Evolutionary conservation across 495 filamentous ascomycete species (phyloP).

Genomic region (Filosporella fistucella): DNA sequence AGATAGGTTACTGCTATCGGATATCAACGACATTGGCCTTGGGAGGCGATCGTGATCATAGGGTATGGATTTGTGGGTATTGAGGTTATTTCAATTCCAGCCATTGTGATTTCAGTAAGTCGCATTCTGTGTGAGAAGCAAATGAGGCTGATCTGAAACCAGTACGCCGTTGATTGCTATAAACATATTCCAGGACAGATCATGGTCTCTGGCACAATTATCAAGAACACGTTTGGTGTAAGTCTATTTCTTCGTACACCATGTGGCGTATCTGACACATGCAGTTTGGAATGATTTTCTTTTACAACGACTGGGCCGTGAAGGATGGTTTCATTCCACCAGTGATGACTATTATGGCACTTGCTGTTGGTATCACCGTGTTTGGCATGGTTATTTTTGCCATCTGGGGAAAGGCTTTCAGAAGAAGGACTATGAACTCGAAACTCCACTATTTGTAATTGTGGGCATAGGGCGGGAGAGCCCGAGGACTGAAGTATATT

Average conservation of each 20-base stretch:
- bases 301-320: conserved; percentile 35
- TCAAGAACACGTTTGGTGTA: conserved; percentile 48
- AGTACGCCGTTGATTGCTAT: conserved; percentile 49
- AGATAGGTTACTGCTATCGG: conserved; percentile 42
- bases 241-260: conserved; percentile 25
- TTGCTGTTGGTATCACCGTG: conserved; percentile 46
- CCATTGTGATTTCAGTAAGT: conserved; percentile 27
- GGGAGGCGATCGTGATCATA: conserved; percentile 41
- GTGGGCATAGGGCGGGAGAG: no score
- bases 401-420: conserved; percentile 47
- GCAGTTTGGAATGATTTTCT: conserved; percentile 21
- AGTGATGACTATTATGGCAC: conserved; percentile 46
- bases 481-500: no score
- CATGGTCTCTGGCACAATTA: conserved; percentile 42
- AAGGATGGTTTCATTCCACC: conserved; percentile 40
- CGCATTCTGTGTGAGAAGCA: not conserved
- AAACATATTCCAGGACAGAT: conserved; percentile 50
- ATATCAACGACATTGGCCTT: conserved; percentile 51
- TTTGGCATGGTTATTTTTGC: conserved; percentile 49
- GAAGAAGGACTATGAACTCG: conserved; percentile 45
- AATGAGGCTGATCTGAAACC: conserved; percentile 1
- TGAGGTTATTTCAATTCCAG: conserved; percentile 53
- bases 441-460: conserved; percentile 46
- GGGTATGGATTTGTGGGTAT: conserved; percentile 40
- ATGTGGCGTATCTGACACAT: not conserved